Conservation (phyloP, 148 eudicot species). For the Oxyria digyna region DNA sequence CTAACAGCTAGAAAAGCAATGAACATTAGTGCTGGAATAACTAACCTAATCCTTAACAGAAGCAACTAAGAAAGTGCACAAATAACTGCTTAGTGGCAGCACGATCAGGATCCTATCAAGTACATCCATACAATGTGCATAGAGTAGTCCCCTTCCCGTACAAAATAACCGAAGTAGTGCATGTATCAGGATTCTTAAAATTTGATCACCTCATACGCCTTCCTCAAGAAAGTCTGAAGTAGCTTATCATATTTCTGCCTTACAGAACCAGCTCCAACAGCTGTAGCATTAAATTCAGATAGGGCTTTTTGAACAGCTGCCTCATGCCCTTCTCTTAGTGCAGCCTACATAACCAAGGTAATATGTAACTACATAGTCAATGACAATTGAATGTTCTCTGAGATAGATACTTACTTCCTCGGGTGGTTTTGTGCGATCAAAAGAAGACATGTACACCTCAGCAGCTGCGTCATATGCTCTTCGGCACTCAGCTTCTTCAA, state of each 20-base stretch:
- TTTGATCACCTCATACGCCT: constrained; percentile 74
- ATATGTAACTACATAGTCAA: constrained; percentile 11
- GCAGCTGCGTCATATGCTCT: constrained; percentile 78
- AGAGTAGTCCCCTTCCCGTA: background rate
- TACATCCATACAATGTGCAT: background rate
- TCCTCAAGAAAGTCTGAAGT: constrained; percentile 52
- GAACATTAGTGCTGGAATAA: no score
- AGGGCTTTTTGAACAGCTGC: constrained; percentile 55
- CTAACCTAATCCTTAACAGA: no score
- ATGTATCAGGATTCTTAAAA: background rate
- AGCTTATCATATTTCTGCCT: constrained; percentile 83
- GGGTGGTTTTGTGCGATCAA: constrained; percentile 84
- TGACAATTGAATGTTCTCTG: constrained; percentile 4
- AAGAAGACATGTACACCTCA: constrained; percentile 71
- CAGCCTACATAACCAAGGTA: constrained; percentile 32
- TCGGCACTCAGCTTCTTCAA: constrained; percentile 94
- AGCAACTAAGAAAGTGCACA: no score
- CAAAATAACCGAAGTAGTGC: background rate
- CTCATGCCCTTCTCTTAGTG: constrained; percentile 84
- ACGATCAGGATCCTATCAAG: background rate
- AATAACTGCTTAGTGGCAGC: no score
- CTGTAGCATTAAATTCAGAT: constrained; percentile 55
- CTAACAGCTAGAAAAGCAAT: no score
- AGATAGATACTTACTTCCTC: constrained; percentile 66
- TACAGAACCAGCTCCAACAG: constrained; percentile 71